Conservation (phyloP, 495 filamentous ascomycete species). For the Penicillium manginii region DNA sequence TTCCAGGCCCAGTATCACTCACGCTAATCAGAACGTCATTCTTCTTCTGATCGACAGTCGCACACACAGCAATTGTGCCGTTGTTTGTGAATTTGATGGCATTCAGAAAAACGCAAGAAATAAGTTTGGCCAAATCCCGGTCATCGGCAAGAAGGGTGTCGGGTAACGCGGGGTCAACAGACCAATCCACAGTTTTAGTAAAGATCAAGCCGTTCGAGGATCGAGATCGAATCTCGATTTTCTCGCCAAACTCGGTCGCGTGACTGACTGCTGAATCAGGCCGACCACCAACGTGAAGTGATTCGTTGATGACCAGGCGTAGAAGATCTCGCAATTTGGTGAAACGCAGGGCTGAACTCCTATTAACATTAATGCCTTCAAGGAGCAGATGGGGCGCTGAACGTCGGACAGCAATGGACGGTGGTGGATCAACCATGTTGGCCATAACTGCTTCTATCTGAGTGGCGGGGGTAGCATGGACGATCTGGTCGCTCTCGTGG, state of each 20-base stretch:
- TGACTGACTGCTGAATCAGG: constrained; percentile 69
- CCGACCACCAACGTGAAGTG: constrained; percentile 69
- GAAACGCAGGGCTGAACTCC: constrained; percentile 53
- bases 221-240: constrained; percentile 64
- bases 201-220: constrained; percentile 62
- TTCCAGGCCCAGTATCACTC: constrained; percentile 73
- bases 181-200: constrained; percentile 68
- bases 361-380: constrained; percentile 52
- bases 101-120: constrained; percentile 76
- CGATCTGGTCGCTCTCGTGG: constrained; percentile 53
- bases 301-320: constrained; percentile 69
- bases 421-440: constrained; percentile 45
- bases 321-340: constrained; percentile 68
- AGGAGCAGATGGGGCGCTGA: constrained; percentile 46
- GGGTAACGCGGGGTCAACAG: constrained; percentile 66
- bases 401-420: constrained; percentile 45
- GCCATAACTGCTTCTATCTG: constrained; percentile 49
- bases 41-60: constrained; percentile 51
- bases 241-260: constrained; percentile 65
- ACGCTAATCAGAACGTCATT: constrained; percentile 65
- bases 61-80: constrained; percentile 65
- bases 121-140: constrained; percentile 71
- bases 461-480: constrained; percentile 43
- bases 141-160: constrained; percentile 71
- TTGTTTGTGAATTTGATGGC: constrained; percentile 80